Evolutionary conservation across 192 early-diverging fungal species (phyloP).

Genomic region (Coemansia furcata): DNA sequence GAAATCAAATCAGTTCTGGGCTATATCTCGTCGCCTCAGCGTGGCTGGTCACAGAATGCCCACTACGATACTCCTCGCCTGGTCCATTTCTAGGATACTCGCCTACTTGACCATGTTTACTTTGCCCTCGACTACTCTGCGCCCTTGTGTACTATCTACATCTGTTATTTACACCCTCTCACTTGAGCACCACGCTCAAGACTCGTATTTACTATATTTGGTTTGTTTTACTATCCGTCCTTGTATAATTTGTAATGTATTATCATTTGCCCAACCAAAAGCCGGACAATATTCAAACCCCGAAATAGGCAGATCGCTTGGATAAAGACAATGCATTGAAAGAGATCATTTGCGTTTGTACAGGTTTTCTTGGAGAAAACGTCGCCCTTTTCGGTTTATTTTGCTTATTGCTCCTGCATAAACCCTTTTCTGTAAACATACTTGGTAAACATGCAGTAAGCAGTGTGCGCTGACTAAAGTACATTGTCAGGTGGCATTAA

Average conservation of each 20-base stretch:
- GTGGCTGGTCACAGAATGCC: slow-evolving; percentile 24
- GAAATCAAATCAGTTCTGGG: slow-evolving; percentile 52
- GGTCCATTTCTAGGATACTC: slow-evolving; percentile 29
- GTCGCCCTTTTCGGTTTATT: not conserved
- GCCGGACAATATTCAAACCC: not conserved
- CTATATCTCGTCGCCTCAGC: slow-evolving; percentile 31
- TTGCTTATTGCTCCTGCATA: slow-evolving; percentile 1
- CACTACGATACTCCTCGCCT: slow-evolving; percentile 37
- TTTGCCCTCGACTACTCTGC: not conserved
- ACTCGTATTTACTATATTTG: not conserved
- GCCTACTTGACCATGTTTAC: not conserved
- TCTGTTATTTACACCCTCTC: not conserved
- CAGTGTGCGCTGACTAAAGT: not conserved
- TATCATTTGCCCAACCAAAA: slow-evolving; percentile 4
- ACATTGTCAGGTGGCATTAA: not conserved
- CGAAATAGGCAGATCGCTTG: slow-evolving; percentile 3
- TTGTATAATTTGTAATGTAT: slow-evolving; percentile 18
- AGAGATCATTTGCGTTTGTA: not conserved
- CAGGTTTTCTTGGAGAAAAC: not conserved
- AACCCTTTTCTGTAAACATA: slow-evolving; percentile 1
- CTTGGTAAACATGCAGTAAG: not conserved
- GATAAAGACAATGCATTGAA: not conserved
- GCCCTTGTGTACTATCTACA: slow-evolving; percentile 11
- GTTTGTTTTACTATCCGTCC: not conserved
- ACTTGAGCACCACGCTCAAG: not conserved